Conservation (phyloP, 1,139 yeast genomes). For the Meyerozyma guilliermondii region DNA sequence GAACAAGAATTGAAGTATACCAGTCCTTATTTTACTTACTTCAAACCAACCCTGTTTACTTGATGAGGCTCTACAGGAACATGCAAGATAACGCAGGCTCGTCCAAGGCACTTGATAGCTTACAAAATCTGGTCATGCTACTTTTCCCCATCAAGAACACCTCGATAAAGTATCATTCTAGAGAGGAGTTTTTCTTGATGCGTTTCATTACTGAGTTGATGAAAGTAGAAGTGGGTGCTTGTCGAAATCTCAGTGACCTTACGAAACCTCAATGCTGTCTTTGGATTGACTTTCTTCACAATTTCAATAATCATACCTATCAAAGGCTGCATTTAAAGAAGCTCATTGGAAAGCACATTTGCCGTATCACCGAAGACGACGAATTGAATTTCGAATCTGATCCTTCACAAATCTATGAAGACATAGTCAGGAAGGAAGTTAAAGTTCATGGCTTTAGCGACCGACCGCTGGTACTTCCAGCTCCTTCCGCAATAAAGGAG, state of each 20-base stretch:
- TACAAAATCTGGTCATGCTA: conserved; percentile 45
- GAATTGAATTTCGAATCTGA: conserved; percentile 73
- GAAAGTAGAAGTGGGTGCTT: conserved; percentile 35
- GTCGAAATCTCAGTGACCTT: conserved; percentile 28
- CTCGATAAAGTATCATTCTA: conserved; percentile 29
- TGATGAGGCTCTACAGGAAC: conserved; percentile 45
- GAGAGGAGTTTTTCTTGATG: conserved; percentile 74
- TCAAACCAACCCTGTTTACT: conserved; percentile 79
- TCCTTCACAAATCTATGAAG: conserved; percentile 60
- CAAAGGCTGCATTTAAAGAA: conserved; percentile 53
- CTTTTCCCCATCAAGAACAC: conserved; percentile 40
- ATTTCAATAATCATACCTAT: conserved; percentile 53
- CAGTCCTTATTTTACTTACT: conserved; percentile 77
- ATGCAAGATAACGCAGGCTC: conserved; percentile 17
- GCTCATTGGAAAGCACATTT: conserved; percentile 48
- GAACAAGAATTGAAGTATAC: conserved; percentile 52
- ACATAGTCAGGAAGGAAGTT: conserved; percentile 44
- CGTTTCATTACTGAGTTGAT: conserved; percentile 55
- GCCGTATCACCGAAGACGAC: conserved; percentile 48
- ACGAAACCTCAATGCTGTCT: conserved; percentile 28
- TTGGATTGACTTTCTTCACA: conserved; percentile 51
- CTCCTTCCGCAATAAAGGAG: conserved; percentile 75
- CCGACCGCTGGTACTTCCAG: conserved; percentile 29
- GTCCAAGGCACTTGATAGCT: conserved; percentile 20
- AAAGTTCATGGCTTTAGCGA: conserved; percentile 35